phyloP scores from a whole-genome alignment of 805 yeast genomes.

The Hanseniaspora taiwanica region DNA sequence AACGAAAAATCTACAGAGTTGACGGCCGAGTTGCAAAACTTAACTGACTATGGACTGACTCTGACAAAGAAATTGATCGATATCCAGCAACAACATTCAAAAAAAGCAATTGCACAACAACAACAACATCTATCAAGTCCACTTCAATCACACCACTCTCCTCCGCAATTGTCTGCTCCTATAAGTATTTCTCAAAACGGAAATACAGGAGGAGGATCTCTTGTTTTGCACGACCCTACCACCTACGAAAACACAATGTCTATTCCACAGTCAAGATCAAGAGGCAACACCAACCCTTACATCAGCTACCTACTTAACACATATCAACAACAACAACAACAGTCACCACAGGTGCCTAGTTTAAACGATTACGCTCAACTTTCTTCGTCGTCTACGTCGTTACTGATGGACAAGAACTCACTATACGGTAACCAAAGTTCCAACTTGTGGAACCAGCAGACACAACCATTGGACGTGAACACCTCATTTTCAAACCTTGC shows the following conservation, averaged over 20 bases:
- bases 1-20: background rate
- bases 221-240: conserved; percentile 2
- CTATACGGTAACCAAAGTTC: conserved; percentile 10
- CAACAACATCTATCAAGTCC: conserved; percentile 6
- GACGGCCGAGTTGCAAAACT: background rate
- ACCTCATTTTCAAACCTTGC: background rate
- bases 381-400: background rate
- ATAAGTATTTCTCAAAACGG: background rate
- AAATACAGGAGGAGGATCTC: conserved; percentile 2
- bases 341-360: background rate
- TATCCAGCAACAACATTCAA: background rate
- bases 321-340: conserved; percentile 6
- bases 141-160: conserved; percentile 7
- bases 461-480: background rate
- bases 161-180: conserved; percentile 1
- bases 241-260: conserved; percentile 3
- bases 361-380: background rate
- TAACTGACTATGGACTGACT: background rate
- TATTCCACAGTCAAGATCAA: background rate
- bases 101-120: background rate
- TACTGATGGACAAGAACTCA: background rate
- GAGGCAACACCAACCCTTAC: background rate
- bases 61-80: background rate
- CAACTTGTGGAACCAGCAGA: background rate
- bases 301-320: background rate